Evolutionary conservation across 169 alveolate species (phyloP).

Genomic region (Cryptosporidium baileyi): DNA sequence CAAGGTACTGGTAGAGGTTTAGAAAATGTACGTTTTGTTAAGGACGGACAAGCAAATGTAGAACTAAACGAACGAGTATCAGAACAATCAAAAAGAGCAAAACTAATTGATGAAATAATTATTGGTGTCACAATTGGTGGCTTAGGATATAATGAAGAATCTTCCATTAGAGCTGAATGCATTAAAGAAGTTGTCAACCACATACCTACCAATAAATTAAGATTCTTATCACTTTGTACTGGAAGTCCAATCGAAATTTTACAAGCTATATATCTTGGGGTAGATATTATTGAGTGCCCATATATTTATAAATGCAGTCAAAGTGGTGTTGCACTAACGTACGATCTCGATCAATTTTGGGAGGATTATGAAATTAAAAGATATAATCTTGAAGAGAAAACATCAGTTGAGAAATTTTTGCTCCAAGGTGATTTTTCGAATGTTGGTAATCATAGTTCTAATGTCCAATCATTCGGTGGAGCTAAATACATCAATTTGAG

Average conservation of each 20-base stretch:
- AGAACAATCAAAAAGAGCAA: background rate
- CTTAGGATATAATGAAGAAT: conserved; percentile 31
- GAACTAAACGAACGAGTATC: background rate
- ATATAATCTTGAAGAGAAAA: conserved; percentile 10
- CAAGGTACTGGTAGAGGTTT: conserved; percentile 51
- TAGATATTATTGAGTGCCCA: conserved; percentile 53
- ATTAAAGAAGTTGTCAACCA: conserved; percentile 22
- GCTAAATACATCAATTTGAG: conserved; percentile 34
- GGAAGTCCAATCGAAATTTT: conserved; percentile 65
- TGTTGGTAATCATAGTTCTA: background rate
- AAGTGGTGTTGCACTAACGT: conserved; percentile 47
- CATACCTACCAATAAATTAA: conserved; percentile 8
- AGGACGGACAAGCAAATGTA: background rate
- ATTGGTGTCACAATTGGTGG: conserved; percentile 65
- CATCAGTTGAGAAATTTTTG: conserved; percentile 2
- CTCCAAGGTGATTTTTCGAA: conserved; percentile 31
- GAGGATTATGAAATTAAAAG: background rate
- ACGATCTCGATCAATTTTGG: conserved; percentile 35
- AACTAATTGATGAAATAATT: conserved; percentile 5
- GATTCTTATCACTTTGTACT: conserved; percentile 17
- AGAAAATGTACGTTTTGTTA: conserved; percentile 10
- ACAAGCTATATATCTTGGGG: conserved; percentile 45
- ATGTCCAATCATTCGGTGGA: conserved; percentile 22
- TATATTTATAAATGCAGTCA: conserved; percentile 33
- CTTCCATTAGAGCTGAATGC: conserved; percentile 30